phyloP scores from a whole-genome alignment of 805 yeast genomes.

The Saccharomyces jurei region DNA sequence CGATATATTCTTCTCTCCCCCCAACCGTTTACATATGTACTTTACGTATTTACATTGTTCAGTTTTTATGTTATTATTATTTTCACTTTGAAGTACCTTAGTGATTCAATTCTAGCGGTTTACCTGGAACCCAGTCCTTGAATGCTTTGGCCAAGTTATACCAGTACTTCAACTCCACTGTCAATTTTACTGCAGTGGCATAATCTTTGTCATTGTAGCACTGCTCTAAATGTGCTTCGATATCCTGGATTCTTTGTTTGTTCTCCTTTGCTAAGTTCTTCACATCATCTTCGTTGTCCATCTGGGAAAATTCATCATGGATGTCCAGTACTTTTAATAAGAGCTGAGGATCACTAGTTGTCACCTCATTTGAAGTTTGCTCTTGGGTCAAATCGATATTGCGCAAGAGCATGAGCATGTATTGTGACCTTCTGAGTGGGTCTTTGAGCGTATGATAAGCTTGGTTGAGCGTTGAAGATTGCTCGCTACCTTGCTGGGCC shows the following conservation, averaged over 20 bases:
- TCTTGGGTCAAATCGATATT: constrained; percentile 55
- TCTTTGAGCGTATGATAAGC: constrained; percentile 67
- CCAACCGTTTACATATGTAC: neutral
- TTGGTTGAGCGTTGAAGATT: constrained; percentile 53
- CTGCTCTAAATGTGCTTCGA: constrained; percentile 39
- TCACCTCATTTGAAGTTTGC: constrained; percentile 39
- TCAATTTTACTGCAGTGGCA: constrained; percentile 53
- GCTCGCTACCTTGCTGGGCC: constrained; percentile 10
- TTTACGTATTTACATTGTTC: neutral
- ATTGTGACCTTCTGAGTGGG: constrained; percentile 66
- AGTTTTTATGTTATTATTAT: neutral
- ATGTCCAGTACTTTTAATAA: constrained; percentile 74
- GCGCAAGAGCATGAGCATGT: constrained; percentile 38
- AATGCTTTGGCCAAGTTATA: constrained; percentile 64
- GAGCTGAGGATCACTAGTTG: constrained; percentile 44
- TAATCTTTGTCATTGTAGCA: constrained; percentile 44
- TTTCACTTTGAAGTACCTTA: constrained; percentile 20
- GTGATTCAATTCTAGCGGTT: constrained; percentile 58
- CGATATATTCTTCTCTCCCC: neutral
- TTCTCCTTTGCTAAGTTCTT: constrained; percentile 46
- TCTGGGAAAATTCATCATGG: constrained; percentile 73
- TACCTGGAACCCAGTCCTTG: constrained; percentile 67
- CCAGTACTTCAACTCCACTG: constrained; percentile 79
- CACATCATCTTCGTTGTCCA: constrained; percentile 51
- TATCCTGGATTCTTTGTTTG: constrained; percentile 41